Evolutionary conservation across 768 basidiomycete species (phyloP).

Genomic region (Rhizopogon vinicolor): DNA sequence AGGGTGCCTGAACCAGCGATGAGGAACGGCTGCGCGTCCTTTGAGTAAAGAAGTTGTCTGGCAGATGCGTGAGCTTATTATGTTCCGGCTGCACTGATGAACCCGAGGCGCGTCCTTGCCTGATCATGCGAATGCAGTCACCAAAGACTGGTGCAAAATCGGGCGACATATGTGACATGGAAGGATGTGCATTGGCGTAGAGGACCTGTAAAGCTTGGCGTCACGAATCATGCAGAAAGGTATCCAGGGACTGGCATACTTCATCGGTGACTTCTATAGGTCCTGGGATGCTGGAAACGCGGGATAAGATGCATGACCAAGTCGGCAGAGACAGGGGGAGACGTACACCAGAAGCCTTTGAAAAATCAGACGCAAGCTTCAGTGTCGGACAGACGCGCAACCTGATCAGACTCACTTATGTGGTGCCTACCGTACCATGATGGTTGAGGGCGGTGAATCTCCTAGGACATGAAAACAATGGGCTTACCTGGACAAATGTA

Average conservation of each 20-base stretch:
- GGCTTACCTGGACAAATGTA: slow-evolving; percentile 18
- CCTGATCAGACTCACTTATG: slow-evolving; percentile 40
- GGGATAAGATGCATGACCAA: slow-evolving; percentile 6
- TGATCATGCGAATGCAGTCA: slow-evolving; percentile 81
- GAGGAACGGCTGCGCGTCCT: slow-evolving; percentile 82
- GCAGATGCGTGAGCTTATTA: slow-evolving; percentile 1
- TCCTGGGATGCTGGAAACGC: slow-evolving; percentile 47
- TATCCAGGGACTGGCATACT: slow-evolving; percentile 21
- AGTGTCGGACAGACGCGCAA: slow-evolving; percentile 10
- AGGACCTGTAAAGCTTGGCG: slow-evolving; percentile 53
- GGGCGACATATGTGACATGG: slow-evolving; percentile 82
- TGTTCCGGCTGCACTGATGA: background rate
- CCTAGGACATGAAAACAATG: background rate
- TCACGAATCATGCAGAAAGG: background rate
- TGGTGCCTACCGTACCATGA: slow-evolving; percentile 32
- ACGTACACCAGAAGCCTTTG: slow-evolving; percentile 46
- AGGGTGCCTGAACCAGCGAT: slow-evolving; percentile 94
- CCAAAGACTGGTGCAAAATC: slow-evolving; percentile 89
- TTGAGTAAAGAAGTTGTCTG: slow-evolving; percentile 76
- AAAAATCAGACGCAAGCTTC: slow-evolving; percentile 17
- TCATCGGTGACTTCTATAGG: slow-evolving; percentile 64
- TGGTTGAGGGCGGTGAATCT: slow-evolving; percentile 1
- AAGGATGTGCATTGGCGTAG: slow-evolving; percentile 89
- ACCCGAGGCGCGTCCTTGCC: slow-evolving; percentile 33
- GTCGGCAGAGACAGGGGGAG: background rate